A percentile compares a stretch with the other conserved stretches of the same genome.
Evolutionary conservation across 306 rosid genomes (phyloP).

Genomic region (Vachellia pachyceras): DNA sequence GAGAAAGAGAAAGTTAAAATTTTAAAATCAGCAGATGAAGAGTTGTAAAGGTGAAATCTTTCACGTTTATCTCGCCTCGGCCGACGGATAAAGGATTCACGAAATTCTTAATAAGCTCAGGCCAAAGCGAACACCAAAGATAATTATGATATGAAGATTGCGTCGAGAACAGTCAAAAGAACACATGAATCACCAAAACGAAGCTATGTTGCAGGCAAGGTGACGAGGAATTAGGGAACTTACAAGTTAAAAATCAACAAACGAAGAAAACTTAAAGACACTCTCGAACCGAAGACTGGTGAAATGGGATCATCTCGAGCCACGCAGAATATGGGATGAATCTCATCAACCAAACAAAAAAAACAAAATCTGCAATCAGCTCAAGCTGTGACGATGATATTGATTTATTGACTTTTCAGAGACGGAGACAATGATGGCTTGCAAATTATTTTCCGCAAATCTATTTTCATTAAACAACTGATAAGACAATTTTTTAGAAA

Average conservation of each 20-base stretch:
- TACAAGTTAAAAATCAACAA: background rate
- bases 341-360: background rate
- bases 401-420: background rate
- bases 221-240: background rate
- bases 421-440: background rate
- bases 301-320: background rate
- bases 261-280: background rate
- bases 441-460: background rate
- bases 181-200: background rate
- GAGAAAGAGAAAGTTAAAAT: constrained; percentile 14
- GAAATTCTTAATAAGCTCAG: background rate
- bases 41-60: background rate
- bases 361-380: background rate
- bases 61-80: background rate
- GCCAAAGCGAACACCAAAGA: background rate
- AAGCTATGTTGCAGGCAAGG: background rate
- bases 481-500: background rate
- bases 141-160: background rate
- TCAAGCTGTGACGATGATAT: background rate
- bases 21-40: constrained; percentile 2
- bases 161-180: background rate
- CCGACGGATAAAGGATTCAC: background rate
- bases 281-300: background rate
- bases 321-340: background rate
- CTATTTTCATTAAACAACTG: background rate